phyloP scores from a whole-genome alignment of 495 filamentous ascomycete species.

The Penicillium argentinense region DNA sequence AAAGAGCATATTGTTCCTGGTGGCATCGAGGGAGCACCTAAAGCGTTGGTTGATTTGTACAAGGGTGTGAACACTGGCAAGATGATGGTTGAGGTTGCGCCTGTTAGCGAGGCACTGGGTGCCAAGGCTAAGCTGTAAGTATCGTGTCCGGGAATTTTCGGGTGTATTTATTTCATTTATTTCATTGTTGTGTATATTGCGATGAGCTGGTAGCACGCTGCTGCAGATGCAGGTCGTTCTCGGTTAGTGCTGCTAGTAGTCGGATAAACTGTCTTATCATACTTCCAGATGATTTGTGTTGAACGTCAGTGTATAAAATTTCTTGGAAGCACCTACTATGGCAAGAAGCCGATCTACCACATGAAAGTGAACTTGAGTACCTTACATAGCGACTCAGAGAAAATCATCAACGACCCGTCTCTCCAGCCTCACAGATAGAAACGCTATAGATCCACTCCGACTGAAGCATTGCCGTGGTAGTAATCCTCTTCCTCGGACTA shows the following conservation, averaged over 20 bases:
- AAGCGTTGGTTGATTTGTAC: slow-evolving; percentile 51
- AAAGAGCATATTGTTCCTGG: slow-evolving; percentile 56
- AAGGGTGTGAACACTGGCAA: slow-evolving; percentile 53
- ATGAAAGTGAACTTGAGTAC: too few species aligned
- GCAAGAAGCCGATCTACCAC: too few species aligned
- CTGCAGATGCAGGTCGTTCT: too few species aligned
- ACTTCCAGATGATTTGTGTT: too few species aligned
- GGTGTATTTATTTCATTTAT: too few species aligned
- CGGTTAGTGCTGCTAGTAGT: too few species aligned
- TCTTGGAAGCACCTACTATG: too few species aligned
- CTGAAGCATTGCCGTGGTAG: slow-evolving; percentile 9
- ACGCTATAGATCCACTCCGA: slow-evolving; percentile 27
- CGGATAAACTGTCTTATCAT: too few species aligned
- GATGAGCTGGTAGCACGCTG: too few species aligned
- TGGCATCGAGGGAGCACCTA: slow-evolving; percentile 48
- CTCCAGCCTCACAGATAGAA: slow-evolving; percentile 22
- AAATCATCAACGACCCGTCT: slow-evolving; percentile 7
- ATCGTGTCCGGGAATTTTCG: neutral
- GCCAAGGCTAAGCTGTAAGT: slow-evolving; percentile 34
- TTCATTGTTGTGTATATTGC: neutral
- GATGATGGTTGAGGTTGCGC: slow-evolving; percentile 50
- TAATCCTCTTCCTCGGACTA: slow-evolving; percentile 16
- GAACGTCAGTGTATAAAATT: too few species aligned
- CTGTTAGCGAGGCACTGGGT: slow-evolving; percentile 30
- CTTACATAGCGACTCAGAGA: neutral